These are phyloP conservation scores for Ormosia emarginata DNA, from an alignment of 306 rosid genomes.

Conservation along the genomic window DNA sequence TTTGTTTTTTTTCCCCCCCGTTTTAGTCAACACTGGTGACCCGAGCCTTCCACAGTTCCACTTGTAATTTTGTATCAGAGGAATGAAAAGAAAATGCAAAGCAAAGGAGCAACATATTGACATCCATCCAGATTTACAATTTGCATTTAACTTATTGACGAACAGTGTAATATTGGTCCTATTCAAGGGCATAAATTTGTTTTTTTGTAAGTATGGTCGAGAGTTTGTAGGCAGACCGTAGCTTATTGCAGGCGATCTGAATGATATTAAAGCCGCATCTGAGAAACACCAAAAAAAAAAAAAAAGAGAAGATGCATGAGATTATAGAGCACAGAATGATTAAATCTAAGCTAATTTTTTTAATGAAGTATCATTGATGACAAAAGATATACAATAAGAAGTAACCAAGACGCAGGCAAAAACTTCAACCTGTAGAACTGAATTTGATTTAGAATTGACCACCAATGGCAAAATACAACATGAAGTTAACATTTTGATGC, in stretches of 20 bases:
- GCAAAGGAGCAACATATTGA: conserved; percentile 32
- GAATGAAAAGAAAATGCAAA: conserved; percentile 47
- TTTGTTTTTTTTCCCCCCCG: neutral
- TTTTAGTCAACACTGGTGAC: conserved; percentile 32
- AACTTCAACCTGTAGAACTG: neutral
- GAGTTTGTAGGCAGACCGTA: neutral
- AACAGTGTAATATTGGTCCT: neutral
- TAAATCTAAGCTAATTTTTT: too few relatives aligned
- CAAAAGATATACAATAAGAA: neutral
- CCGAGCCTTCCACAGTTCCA: conserved; percentile 29
- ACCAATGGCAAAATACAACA: too few relatives aligned
- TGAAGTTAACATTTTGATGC: neutral
- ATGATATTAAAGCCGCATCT: too few relatives aligned
- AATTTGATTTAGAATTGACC: too few relatives aligned
- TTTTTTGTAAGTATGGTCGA: neutral
- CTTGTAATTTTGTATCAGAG: conserved; percentile 54
- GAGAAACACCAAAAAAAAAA: too few relatives aligned
- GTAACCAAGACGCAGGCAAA: neutral
- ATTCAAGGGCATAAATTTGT: neutral
- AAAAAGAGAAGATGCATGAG: too few relatives aligned
- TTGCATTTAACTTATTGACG: neutral
- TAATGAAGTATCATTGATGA: too few relatives aligned
- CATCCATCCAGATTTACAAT: neutral
- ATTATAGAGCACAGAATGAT: too few relatives aligned
- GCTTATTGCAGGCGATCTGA: neutral